Base-by-base conservation (phyloP, 139 green algal species). In the Chlorokybus atmophyticus region DNA sequence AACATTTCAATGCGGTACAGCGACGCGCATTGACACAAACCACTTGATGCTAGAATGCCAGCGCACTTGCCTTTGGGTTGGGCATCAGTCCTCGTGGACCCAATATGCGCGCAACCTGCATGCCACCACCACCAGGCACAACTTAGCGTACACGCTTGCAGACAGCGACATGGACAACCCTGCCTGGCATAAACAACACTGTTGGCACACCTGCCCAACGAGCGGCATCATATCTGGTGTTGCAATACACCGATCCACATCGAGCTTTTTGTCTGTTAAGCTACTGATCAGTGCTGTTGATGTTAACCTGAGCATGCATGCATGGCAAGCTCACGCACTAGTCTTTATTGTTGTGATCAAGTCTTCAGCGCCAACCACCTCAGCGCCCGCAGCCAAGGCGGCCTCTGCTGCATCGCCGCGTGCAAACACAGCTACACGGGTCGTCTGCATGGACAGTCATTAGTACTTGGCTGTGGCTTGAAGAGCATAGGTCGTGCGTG, bases 71-170 rank as follows among this genome's bases (percentile, higher is more conserved):
- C 81, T 95, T 97, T 53, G 89, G 85, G 70, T 95, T 96, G 56
- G 90, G 90, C 90, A 97, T 97, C 1, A 97, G 77, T 4, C 90
- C 90, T 3, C 83, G 76, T 0, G 90, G 90, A 4, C 90, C 88
- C 42, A 96, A 71, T 8, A 90, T 75, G 31, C 77, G 65, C 2
- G 76, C 82, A 25, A 94, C 66, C 44, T 81, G 28, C 75, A 74
- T 50, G n/a, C 14, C 14, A 44, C n/a, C 44, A 29, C 10, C 25
- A 38, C 10, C 38, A 44, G 14, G 17, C 38, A 44, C 38, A 44
- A 10, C 10, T 17, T 21, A 10, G 17, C 38, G 17, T 17, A 44
- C 38, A 44, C 38, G 17, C 38, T 21, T 17, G 17, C 38, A 44
- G 14, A 44, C 38, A 44, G 14, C 10, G 14, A 44, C 38, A 44